Conservation (phyloP, 768 basidiomycete species). For the Agrocybe chaxingu region DNA sequence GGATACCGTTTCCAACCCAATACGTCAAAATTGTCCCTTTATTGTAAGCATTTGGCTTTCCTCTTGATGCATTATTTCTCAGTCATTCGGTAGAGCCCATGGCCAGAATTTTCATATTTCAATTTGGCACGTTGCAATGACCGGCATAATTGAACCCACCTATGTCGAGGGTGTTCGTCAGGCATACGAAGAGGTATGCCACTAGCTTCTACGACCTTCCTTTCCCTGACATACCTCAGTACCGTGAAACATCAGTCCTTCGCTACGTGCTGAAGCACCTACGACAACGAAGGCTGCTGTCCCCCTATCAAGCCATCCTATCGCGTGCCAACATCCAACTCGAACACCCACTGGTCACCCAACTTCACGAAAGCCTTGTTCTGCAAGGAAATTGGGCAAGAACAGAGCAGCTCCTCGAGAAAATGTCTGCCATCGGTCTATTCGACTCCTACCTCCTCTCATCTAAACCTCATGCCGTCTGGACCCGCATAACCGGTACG, state of each 20-base stretch:
- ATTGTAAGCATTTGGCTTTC: conserved; percentile 44
- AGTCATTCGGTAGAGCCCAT: conserved; percentile 49
- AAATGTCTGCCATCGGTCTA: conserved; percentile 52
- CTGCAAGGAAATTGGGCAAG: conserved; percentile 61
- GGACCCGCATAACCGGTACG: conserved; percentile 58
- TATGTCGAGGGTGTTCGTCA: conserved; percentile 53
- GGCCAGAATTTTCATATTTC: conserved; percentile 74
- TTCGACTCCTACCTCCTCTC: conserved; percentile 58
- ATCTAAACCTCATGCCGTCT: conserved; percentile 56
- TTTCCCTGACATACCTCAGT: conserved; percentile 33
- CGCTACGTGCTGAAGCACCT: conserved; percentile 74
- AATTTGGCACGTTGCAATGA: conserved; percentile 69
- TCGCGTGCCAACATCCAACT: conserved; percentile 50
- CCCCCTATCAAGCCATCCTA: conserved; percentile 60
- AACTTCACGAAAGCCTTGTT: conserved; percentile 62
- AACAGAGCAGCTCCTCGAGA: conserved; percentile 51
- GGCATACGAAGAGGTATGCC: conserved; percentile 61
- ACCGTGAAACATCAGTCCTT: conserved; percentile 62
- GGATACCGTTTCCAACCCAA: conserved; percentile 58
- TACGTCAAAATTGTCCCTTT: conserved; percentile 76
- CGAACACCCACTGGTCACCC: conserved; percentile 70
- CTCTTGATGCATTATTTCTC: background rate
- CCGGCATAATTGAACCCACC: conserved; percentile 53
- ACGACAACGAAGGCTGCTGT: conserved; percentile 68
- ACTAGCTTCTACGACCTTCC: background rate